A percentile compares a stretch with the other conserved stretches of the same genome.
Conservation (phyloP, 2,329 filamentous ascomycete species). For the Colletotrichum viniferum region DNA sequence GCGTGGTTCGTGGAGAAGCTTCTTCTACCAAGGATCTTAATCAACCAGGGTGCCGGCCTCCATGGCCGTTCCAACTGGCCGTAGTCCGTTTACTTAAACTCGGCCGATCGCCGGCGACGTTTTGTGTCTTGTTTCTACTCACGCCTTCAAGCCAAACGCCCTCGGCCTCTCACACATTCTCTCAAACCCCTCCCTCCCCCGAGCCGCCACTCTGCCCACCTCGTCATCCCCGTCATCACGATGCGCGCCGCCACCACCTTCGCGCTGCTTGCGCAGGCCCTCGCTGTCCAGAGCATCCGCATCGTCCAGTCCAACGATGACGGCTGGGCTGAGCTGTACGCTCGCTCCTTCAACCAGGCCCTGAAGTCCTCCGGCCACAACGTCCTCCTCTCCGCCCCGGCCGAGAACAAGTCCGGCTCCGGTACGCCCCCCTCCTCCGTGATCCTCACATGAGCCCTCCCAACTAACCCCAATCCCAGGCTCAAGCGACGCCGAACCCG, state of each 20-base stretch:
- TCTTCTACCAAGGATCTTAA: not conserved
- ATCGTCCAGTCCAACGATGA: slow-evolving; percentile 74
- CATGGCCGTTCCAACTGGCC: not conserved
- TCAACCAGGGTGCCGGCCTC: not conserved
- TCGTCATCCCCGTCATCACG: not conserved
- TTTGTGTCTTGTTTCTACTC: not conserved
- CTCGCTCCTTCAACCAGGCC: slow-evolving; percentile 62
- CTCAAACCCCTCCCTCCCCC: not conserved
- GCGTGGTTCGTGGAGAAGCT: slow-evolving; percentile 1
- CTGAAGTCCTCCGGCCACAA: slow-evolving; percentile 61
- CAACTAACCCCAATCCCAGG: slow-evolving; percentile 39
- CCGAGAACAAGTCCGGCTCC: slow-evolving; percentile 68
- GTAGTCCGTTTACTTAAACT: slow-evolving; percentile 9
- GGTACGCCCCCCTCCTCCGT: not conserved
- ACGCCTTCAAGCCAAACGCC: not conserved
- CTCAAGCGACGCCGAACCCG: slow-evolving; percentile 51
- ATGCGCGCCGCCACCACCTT: slow-evolving; percentile 9
- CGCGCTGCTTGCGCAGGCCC: slow-evolving; percentile 13
- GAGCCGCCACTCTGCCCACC: not conserved
- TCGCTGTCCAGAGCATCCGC: slow-evolving; percentile 41
- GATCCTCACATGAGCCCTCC: not conserved
- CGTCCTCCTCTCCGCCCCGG: slow-evolving; percentile 68
- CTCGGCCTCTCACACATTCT: not conserved
- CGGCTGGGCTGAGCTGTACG: slow-evolving; percentile 74
- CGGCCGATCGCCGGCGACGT: not conserved